Evolutionary conservation across 1,139 yeast species (phyloP), one percentile per base, ranked within the genome.

Genomic region (Debaryomyces sp.): DNA sequence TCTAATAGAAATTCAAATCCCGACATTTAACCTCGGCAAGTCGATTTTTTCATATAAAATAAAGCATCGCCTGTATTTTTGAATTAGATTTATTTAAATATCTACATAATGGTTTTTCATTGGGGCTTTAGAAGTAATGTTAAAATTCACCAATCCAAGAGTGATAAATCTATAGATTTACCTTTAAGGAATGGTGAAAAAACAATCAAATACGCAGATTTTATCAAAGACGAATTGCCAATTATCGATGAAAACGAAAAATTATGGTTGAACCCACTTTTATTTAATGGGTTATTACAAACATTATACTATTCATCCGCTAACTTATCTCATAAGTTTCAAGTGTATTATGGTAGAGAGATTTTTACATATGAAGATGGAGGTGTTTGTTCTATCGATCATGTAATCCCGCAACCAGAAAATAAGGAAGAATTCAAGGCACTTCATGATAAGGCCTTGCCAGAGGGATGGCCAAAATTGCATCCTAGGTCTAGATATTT

Each of bases 401-500:
- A 89, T 80, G 90, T 80, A 2, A 77, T 89, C 41, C 70, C 72
- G 8, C 54, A 50, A 61, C 85, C 87, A 18, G 71, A 68, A 23
- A 61, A 81, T 6, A 64, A 65, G 26, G 78, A 73, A 18, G 69
- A 67, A 13, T 88, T 89, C 67, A 62, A 75, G 7, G 63, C 71
- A 46, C 75, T 77, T 37, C 81, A 78, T 51, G 58, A 68, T 13
- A 77, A 80, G 56, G 80, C 85, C 2, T 80, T 88, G 44, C 85
- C 86, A 1, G 84, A 78, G 40, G 84, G 79, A 33, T 84, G 85
- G 68, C 97, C 97, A 5, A 80, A 82, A 53, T 77, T 86, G 56
- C 95, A 90, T 48, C 86, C 89, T 24, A 78, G 96, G 61, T 87
- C 96, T 1, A 76, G 97, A 58, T 89, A 84, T 60, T 75, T 89